Conservation (phyloP, 2,329 filamentous ascomycete genomes). For the Exserohilum turcica region DNA sequence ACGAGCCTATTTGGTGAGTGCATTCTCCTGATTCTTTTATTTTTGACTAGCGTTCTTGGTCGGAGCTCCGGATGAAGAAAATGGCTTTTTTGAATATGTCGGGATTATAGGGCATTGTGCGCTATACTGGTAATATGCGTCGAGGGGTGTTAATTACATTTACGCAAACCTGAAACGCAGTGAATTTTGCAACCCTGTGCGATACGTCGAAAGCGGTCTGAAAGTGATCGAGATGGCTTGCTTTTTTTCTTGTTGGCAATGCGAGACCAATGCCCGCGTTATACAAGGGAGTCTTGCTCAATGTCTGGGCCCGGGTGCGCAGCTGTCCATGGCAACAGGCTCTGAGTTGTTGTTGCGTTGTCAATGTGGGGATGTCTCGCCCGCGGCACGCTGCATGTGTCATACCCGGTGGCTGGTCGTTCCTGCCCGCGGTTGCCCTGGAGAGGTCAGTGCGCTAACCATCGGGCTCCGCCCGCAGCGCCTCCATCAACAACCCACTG, state of each 20-base stretch:
- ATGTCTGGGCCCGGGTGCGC: background rate
- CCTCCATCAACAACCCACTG: conserved; percentile 30
- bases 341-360: conserved; percentile 11
- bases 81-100: background rate
- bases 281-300: background rate
- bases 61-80: background rate
- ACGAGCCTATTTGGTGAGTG: conserved; percentile 17
- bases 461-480: conserved; percentile 15
- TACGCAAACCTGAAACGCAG: background rate
- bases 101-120: background rate
- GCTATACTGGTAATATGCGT: background rate
- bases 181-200: background rate
- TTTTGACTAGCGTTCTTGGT: background rate
- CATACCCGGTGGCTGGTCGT: conserved; percentile 12
- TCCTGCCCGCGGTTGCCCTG: conserved; percentile 17
- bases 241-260: background rate
- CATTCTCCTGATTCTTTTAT: conserved; percentile 21
- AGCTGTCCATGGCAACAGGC: background rate
- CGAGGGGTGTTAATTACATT: background rate
- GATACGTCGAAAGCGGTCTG: background rate
- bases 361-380: conserved; percentile 7
- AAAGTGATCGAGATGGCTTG: background rate
- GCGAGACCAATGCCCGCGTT: background rate
- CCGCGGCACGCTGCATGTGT: conserved; percentile 7
- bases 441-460: conserved; percentile 19